These are phyloP conservation scores for Backusella australiensis DNA, from an alignment of 192 early-diverging fungal genomes.

Conservation along the genomic window DNA sequence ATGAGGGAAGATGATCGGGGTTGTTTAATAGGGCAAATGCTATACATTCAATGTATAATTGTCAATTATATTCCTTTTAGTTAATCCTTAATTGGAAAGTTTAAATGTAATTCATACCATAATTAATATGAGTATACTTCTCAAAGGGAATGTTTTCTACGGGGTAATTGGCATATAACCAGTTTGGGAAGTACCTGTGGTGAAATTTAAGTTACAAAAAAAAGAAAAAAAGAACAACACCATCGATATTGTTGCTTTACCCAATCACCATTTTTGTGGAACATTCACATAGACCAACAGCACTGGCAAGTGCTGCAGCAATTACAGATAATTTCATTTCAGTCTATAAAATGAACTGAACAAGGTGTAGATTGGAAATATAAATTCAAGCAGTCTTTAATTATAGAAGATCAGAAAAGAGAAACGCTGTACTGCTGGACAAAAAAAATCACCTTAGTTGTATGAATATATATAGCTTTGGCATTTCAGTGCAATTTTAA, in stretches of 20 bases:
- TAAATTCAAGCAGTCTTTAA: not conserved
- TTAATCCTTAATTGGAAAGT: not conserved
- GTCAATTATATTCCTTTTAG: not conserved
- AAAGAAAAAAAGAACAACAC: not conserved
- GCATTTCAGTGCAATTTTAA: not conserved
- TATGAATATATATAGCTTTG: not conserved
- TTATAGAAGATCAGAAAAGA: not conserved
- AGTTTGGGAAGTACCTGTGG: slow-evolving; percentile 38
- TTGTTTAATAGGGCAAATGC: slow-evolving; percentile 51
- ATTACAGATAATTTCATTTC: not conserved
- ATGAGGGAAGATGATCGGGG: slow-evolving; percentile 39
- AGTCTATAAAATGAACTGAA: not conserved
- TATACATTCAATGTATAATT: slow-evolving; percentile 5
- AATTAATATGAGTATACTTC: slow-evolving; percentile 42
- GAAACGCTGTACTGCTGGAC: not conserved
- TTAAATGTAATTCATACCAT: slow-evolving; percentile 30
- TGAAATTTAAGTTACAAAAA: not conserved
- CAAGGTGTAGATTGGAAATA: not conserved
- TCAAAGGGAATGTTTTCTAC: slow-evolving; percentile 20
- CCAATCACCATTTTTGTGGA: slow-evolving; percentile 25
- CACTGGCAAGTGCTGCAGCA: slow-evolving; percentile 2
- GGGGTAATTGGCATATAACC: slow-evolving; percentile 40
- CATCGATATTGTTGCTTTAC: slow-evolving; percentile 6
- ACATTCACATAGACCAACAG: slow-evolving; percentile 3
- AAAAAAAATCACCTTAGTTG: not conserved